Evolutionary conservation across 2,329 filamentous ascomycete genomes (phyloP), one percentile per base, ranked within the genome.

Genomic region (Fusarium secorum): DNA sequence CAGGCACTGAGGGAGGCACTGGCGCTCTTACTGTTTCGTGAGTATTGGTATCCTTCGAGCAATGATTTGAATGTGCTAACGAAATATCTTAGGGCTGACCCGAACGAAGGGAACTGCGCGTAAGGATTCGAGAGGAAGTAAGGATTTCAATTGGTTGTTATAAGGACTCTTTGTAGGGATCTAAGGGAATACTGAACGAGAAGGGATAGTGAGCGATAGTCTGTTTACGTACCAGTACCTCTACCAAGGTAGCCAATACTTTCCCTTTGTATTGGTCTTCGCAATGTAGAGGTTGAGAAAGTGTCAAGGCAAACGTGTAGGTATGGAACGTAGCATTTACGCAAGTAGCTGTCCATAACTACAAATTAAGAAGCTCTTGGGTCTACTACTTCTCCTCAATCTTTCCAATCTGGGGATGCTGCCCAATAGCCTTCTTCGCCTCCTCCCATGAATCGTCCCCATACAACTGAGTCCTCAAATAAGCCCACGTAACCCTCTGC

Each of bases 401-500:
- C 22, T 38, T 72, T 15, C 74, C 74, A 41, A 76, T 45, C 4
- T 74, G 48, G 1, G 55, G 35, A 20, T 74, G 48, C 4, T 52
- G 39, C 3, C 15, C 57, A 10, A 77, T 62, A 8, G 55, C 69
- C 45, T 71, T 62, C 32, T 46, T 51, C 1, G 73, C 72, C 32
- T 72, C 45, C 7, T 64, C 52, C 76, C 76, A 77, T 7, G 74
- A 39, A 8, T 56, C 44, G 28, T 76, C 74, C 0, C 58, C 60
- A 22, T 66, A 74, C 14, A 78, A 20, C 48, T 75, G 71, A 30
- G 59, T 76, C 36, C 39, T 70, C 7, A 78, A 53, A 48, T 73
- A 78, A 0, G 76, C 68, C 75, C 64, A 76, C 1, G 70, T 75
- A 8, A 76, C 64, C 20, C 73, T 70, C 49, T 78, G 73, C 28